Conservation (phyloP, 306 rosid genomes). For the barrel medic (Medicago truncatula) region DNA sequence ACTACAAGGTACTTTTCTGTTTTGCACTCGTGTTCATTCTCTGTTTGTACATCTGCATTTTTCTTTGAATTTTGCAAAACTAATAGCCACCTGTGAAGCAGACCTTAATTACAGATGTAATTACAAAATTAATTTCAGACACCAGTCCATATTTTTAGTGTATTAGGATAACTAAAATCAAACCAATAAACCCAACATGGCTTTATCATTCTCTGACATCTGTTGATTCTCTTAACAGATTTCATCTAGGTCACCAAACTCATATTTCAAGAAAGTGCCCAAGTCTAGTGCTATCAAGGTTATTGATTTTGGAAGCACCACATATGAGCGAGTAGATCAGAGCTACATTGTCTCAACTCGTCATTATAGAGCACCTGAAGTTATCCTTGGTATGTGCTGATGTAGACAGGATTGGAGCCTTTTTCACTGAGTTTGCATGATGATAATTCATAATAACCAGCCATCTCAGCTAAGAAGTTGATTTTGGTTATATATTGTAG, state of each 20-base stretch:
- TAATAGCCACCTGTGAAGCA: background rate
- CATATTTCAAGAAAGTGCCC: constrained; percentile 82
- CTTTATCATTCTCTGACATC: background rate
- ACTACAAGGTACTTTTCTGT: constrained; percentile 54
- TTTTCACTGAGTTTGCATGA: background rate
- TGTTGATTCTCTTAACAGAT: constrained; percentile 47
- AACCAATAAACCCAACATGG: background rate
- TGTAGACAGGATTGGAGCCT: background rate
- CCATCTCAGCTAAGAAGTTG: background rate
- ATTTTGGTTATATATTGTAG: constrained; percentile 46
- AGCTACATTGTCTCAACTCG: constrained; percentile 92
- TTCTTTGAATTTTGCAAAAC: background rate
- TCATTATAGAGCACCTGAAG: constrained; percentile 98
- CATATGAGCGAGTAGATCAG: constrained; percentile 84
- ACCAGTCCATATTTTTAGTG: background rate
- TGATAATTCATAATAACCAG: background rate
- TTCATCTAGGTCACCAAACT: constrained; percentile 78
- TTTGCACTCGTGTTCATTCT: background rate
- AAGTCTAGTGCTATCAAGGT: constrained; percentile 92
- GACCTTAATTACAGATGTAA: background rate
- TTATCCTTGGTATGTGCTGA: constrained; percentile 72
- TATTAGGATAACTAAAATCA: background rate
- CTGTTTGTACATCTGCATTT: background rate
- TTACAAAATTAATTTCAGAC: background rate
- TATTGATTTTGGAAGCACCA: constrained; percentile 98